Base-by-base conservation (phyloP, 2,329 filamentous ascomycete species). In the Ceratocystiopsis brevicomis region DNA sequence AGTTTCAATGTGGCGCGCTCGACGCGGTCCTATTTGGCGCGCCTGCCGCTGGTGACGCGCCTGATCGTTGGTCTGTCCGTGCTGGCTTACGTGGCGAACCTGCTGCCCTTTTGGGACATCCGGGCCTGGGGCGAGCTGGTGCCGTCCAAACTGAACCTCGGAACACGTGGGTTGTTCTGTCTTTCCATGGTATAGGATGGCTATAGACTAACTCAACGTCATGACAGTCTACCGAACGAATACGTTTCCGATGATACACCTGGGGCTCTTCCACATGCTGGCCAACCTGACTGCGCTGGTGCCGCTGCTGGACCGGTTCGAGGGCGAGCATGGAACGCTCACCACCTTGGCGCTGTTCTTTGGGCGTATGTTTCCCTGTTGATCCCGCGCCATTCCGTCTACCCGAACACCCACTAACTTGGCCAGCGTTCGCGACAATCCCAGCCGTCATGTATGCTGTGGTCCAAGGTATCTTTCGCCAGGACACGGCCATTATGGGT, bases 261-360 rank as follows among this genome's bases (percentile, higher is more conserved):
- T 76, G 38, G 81, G 80, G 53, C 70, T 92, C 57, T 66, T 94
- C 52, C 90, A 96, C 60, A 70, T 79, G 48, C 55, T 87, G 43
- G 64, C 92, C 56, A 94, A 96, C 60, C 59, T 85, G 19, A 42
- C 92, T 49, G 82, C 85, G 18, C 59, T 96, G 49, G 78, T 79
- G 36, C 90, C 90, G n/a, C 66, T 98, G 42, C 64, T 98, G 58
- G 88, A 95, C 61, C 75, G 87, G 48, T 98, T 96, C 60, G 90
- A 98, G 64, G 73, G 75, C 48, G 88, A 95, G 59, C 78, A 92
- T 59, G 90, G 90, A 42, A 96, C 88, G 9, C 66, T 96, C 55
- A 84, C 84, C 21, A 81, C 85, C n/a, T 59, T 93, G 49, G 75
- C 83, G 34, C 67, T 96, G 42, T 95, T 96, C 59, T 75, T 90